Evolutionary conservation across 1,284 basidiomycete species (phyloP), one percentile per base, ranked within the genome.

Genomic region (Trametes polyzona): DNA sequence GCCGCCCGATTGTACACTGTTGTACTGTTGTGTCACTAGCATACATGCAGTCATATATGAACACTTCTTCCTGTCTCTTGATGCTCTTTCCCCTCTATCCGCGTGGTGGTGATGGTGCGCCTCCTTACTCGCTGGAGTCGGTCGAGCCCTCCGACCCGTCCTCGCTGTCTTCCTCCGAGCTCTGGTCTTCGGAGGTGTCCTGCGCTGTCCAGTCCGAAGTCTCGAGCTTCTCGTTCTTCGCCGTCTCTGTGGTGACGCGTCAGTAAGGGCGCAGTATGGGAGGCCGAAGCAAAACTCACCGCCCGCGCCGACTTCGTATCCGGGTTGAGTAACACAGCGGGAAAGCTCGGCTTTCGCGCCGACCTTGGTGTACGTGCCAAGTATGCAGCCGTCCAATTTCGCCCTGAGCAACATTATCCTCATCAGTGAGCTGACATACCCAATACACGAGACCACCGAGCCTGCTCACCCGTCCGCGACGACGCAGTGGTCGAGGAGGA

Each of bases 401-500:
- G 88, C 94, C 9, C 95, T 96, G 65, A 16, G 5, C 16, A 12
- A 4, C 33, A 12, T 14, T 35, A 16, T 12, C 6, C 14, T 14
- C 30, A 24, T 4, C 7, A 19, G n/a, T 9, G 5, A 12, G 27
- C 7, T 21, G 19, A 36, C 21, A 7, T 24, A 3, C 29, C 23
- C 33, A 49, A 56, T 3, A 6, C 33, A 16, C 27, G 26, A 52
- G 35, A 41, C 27, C 14, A 36, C 14, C 41, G 6, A 8, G 12
- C 24, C 12, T 39, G 27, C 86, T 69, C 62, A 92, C 92, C 92
- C 92, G 61, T 96, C 93, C 26, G 83, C 92, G 24, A 99, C 79
- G 3, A 90, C 81, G 64, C 95, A 96, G 67, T 95, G 92, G 69
- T 98, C 96, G 71, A 97, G 83, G 26, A 99, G 72, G 11, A 98